Evolutionary conservation across 1,284 basidiomycete species (phyloP).

Genomic region (Earliella scabrosa): DNA sequence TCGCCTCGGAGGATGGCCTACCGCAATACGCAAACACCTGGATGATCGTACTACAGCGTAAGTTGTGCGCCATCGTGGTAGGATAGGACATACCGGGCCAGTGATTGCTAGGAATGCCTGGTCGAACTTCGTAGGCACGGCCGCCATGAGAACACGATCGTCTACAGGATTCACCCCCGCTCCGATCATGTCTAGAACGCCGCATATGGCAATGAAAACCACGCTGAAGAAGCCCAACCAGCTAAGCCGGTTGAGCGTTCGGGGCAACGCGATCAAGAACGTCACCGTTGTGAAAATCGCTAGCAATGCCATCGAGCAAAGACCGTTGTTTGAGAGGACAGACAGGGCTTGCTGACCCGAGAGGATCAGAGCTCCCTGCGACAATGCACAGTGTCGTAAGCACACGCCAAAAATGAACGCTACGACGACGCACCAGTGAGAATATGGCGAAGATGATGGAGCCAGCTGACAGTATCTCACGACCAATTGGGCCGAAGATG

Average conservation of each 20-base stretch:
- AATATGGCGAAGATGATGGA: slow-evolving; percentile 56
- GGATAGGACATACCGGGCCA: slow-evolving; percentile 44
- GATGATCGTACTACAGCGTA: not conserved
- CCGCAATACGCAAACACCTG: slow-evolving; percentile 60
- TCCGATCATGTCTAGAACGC: slow-evolving; percentile 53
- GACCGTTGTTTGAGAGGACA: slow-evolving; percentile 48
- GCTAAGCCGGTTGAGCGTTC: slow-evolving; percentile 49
- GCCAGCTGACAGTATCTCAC: slow-evolving; percentile 50
- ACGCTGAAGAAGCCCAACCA: slow-evolving; percentile 52
- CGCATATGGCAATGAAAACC: slow-evolving; percentile 45
- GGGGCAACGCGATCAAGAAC: slow-evolving; percentile 49
- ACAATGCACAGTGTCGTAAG: slow-evolving; percentile 13
- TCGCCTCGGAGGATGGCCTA: no score
- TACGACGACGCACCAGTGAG: slow-evolving; percentile 42
- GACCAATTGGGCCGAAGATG: slow-evolving; percentile 51
- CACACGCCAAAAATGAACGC: slow-evolving; percentile 36
- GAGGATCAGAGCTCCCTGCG: slow-evolving; percentile 1
- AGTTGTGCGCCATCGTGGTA: not conserved
- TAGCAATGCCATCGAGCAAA: slow-evolving; percentile 49
- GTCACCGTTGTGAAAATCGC: slow-evolving; percentile 50
- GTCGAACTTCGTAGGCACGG: slow-evolving; percentile 48
- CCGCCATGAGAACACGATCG: slow-evolving; percentile 44
- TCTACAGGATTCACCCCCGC: slow-evolving; percentile 52
- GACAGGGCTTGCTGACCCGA: slow-evolving; percentile 46
- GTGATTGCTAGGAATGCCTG: slow-evolving; percentile 58